Conservation (phyloP, 2,329 filamentous ascomycete genomes). For the Fusarium euwallaceae region DNA sequence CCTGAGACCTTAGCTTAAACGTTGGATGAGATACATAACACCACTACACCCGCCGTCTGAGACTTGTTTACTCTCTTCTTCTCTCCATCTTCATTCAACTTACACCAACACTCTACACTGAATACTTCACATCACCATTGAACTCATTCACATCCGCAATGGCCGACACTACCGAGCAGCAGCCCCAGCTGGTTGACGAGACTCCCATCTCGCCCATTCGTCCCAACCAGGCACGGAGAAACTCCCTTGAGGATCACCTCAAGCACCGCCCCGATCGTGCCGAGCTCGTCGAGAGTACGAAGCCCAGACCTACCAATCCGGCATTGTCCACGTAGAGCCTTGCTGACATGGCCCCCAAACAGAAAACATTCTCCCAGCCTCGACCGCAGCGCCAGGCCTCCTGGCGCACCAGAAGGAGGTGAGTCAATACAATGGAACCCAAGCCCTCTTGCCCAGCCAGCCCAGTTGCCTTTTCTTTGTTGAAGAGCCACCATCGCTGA, state of each 20-base stretch:
- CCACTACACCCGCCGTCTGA: constrained; percentile 32
- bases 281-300: constrained; percentile 82
- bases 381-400: constrained; percentile 81
- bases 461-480: neutral
- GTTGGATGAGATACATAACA: constrained; percentile 42
- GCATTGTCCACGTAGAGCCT: constrained; percentile 45
- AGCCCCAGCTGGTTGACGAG: constrained; percentile 58
- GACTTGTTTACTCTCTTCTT: constrained; percentile 27
- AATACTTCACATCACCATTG: constrained; percentile 2
- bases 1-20: constrained; percentile 37
- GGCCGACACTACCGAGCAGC: constrained; percentile 47
- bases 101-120: constrained; percentile 10
- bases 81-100: constrained; percentile 15
- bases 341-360: constrained; percentile 41
- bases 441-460: neutral
- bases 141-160: constrained; percentile 28
- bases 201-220: constrained; percentile 66
- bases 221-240: constrained; percentile 68
- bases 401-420: constrained; percentile 84
- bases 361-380: constrained; percentile 90
- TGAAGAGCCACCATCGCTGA: constrained; percentile 25
- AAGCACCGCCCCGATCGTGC: constrained; percentile 80
- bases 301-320: constrained; percentile 31
- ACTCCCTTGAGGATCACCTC: constrained; percentile 80
- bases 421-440: constrained; percentile 33